These are phyloP conservation scores for Colletotrichum trifolii DNA, from an alignment of 2,329 filamentous ascomycete genomes.

Conservation along the genomic window DNA sequence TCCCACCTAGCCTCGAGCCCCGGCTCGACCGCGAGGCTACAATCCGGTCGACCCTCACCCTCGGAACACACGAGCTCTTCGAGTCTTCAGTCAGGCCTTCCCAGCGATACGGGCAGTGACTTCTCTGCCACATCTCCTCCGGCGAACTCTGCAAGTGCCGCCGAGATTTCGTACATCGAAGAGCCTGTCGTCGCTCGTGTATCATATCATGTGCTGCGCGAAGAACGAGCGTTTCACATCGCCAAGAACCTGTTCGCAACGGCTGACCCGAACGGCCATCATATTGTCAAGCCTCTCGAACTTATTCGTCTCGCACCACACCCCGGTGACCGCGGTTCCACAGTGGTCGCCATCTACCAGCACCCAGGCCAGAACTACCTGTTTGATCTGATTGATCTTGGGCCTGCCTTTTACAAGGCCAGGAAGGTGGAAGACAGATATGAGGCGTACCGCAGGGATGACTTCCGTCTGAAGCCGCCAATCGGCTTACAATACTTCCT, in stretches of 20 bases:
- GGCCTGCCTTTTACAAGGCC: constrained; percentile 76
- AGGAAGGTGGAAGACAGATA: constrained; percentile 63
- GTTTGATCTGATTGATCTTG: constrained; percentile 77
- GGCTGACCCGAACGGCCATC: constrained; percentile 77
- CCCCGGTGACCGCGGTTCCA: constrained; percentile 74
- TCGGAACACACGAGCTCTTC: constrained; percentile 53
- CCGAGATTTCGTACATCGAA: constrained; percentile 66
- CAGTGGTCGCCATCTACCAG: constrained; percentile 85
- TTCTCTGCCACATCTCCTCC: constrained; percentile 50
- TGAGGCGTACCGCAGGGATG: constrained; percentile 55
- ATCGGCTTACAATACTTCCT: constrained; percentile 83
- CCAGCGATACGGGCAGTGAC: constrained; percentile 54
- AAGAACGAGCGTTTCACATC: constrained; percentile 90
- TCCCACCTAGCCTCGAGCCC: constrained; percentile 58
- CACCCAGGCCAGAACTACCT: constrained; percentile 81
- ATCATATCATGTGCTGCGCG: constrained; percentile 82
- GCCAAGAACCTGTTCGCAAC: constrained; percentile 77
- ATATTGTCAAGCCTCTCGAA: constrained; percentile 85
- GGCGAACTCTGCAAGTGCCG: constrained; percentile 47
- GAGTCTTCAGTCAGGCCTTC: constrained; percentile 42
- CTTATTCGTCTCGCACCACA: constrained; percentile 77
- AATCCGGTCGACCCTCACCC: constrained; percentile 56
- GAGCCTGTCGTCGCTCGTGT: constrained; percentile 82
- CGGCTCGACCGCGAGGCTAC: constrained; percentile 54
- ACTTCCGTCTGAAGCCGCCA: constrained; percentile 64